Percentiles rank a stretch among this genome's conserved stretches.
phyloP scores from a whole-genome alignment of 2,329 filamentous ascomycete species.

The Dothiorella sarmentorum region DNA sequence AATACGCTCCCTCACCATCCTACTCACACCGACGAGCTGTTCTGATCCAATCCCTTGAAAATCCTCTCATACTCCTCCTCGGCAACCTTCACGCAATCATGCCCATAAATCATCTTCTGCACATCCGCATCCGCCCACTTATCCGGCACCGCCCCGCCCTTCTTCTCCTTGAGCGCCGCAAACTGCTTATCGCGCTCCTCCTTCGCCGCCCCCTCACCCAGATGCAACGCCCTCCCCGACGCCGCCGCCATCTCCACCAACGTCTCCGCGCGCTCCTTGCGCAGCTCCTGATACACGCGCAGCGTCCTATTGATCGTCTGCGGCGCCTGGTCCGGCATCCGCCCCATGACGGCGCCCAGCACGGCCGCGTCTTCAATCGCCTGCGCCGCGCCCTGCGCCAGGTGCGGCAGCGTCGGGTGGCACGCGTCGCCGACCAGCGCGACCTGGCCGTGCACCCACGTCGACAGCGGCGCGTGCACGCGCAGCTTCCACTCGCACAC shows the following conservation, averaged over 20 bases:
- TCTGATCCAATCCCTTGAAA: neutral
- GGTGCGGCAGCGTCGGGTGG: slow-evolving; percentile 62
- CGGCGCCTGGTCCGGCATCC: slow-evolving; percentile 43
- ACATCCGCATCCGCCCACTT: slow-evolving; percentile 53
- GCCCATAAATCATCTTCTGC: slow-evolving; percentile 48
- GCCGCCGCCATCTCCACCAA: slow-evolving; percentile 57
- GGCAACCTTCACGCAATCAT: slow-evolving; percentile 45
- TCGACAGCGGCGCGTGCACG: slow-evolving; percentile 59
- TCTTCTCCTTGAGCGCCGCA: slow-evolving; percentile 40
- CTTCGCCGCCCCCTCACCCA: slow-evolving; percentile 57
- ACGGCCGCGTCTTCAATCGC: slow-evolving; percentile 63
- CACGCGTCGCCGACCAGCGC: slow-evolving; percentile 59
- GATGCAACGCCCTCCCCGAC: slow-evolving; percentile 52
- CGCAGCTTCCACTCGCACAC: slow-evolving; percentile 65
- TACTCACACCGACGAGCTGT: neutral
- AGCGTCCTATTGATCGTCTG: slow-evolving; percentile 52
- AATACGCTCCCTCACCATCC: neutral
- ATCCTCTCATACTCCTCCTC: slow-evolving; percentile 40
- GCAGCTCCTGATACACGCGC: slow-evolving; percentile 54
- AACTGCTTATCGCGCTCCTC: slow-evolving; percentile 57
- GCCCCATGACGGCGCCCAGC: slow-evolving; percentile 50
- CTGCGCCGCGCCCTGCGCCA: slow-evolving; percentile 63
- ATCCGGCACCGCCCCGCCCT: slow-evolving; percentile 44
- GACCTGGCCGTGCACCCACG: slow-evolving; percentile 55
- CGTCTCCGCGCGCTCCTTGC: slow-evolving; percentile 55